Evolutionary conservation across 768 basidiomycete genomes (phyloP), one percentile per base, ranked within the genome.

Genomic region (Rhodosporidiobolus sp.): DNA sequence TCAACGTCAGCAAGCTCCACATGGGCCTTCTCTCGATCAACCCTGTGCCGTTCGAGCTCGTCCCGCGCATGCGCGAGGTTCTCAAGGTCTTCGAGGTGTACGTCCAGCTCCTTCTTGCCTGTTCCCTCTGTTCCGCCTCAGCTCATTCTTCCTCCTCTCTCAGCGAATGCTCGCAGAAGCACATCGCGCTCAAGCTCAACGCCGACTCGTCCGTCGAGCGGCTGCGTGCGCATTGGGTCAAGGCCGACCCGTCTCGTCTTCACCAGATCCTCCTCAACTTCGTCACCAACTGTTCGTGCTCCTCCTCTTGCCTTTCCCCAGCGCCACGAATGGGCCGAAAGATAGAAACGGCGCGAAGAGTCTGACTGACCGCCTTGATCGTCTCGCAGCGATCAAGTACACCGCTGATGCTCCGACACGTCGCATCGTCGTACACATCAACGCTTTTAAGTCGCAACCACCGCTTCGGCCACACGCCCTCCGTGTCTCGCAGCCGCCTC

Each of bases 1-100:
- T 74, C 26, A 70, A 74, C 57, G 73, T 74, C 24, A 30, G 26
- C 26, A 74, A 74, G 46, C 64, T 74, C 65, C 59, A 67, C 57
- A 67, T 73, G 66, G 66, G 68, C 26, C 48, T 74, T 1, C 52
- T 74, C 3, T 50, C 50, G 26, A 70, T 74, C 55, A 67, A 67
- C 48, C 56, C 48, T 7, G 50, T 53, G 2, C 61, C 73, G 4
- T 70, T 74, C 65, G 69, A 74, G 28, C 52, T 74, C 38, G 35
- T 56, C 4, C 50, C 56, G 5, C 62, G 62, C 1, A 52, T 70
- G 17, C 45, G 54, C n/a, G 73, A 74, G 30, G 65, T 67, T 17
- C 48, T 70, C 22, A 43, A 50, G 17, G 63, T 66, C 49, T 69
- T 74, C 55, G 68, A 65, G 50, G 63, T 62, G 50, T 60, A 10